phyloP scores from a whole-genome alignment of 257 asterid genomes.

The Nicotiana tabacum region DNA sequence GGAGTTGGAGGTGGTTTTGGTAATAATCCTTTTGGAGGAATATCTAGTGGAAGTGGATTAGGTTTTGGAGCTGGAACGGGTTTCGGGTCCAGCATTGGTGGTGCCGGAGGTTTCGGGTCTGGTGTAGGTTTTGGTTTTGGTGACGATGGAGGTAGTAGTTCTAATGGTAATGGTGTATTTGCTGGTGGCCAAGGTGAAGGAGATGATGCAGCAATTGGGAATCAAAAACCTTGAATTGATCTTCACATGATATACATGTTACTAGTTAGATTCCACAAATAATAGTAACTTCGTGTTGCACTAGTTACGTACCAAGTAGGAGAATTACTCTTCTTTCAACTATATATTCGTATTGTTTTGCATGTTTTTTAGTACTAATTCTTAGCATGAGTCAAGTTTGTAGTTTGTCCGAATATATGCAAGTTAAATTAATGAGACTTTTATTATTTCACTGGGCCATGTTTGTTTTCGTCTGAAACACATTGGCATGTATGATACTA shows the following conservation, averaged over 20 bases:
- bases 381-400: neutral
- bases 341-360: neutral
- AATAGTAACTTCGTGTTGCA: neutral
- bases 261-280: neutral
- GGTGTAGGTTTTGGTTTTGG: neutral
- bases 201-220: neutral
- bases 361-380: neutral
- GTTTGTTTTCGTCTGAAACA: neutral
- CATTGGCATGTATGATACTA: neutral
- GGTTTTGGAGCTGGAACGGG: neutral
- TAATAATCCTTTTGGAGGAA: slow-evolving; percentile 7
- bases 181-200: neutral
- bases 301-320: neutral
- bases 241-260: neutral
- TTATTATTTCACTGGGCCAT: neutral
- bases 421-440: neutral
- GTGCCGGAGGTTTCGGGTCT: neutral
- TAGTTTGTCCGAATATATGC: neutral
- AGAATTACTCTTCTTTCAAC: neutral
- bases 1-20: neutral
- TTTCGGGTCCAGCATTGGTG: neutral
- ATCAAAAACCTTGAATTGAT: neutral
- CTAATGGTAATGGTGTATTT: slow-evolving; percentile 1
- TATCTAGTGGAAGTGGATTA: neutral
- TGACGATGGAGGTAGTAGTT: neutral